Evolutionary conservation across 768 basidiomycete species (phyloP), one percentile per base, ranked within the genome.

Genomic region (Asterophora lycoperdoides): DNA sequence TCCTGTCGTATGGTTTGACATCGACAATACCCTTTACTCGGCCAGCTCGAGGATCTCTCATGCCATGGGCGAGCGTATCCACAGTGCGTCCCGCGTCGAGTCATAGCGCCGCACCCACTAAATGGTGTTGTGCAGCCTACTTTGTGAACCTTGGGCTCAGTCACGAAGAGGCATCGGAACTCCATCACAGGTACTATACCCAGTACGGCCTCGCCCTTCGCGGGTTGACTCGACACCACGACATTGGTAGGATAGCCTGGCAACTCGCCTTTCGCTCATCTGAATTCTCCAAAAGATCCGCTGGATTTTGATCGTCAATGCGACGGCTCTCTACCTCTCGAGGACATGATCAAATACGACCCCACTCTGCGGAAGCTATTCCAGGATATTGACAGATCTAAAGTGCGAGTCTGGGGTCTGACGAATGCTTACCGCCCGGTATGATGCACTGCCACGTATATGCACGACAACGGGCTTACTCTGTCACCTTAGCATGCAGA

Each of bases 21-120:
- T 93, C 50, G 91, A 93, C 66, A 92, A 93, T 58, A 91, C 89
- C 2, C 74, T 93, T 13, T 93, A 93, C 64, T 87, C 89, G 7
- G 80, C 86, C 0, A 83, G 77, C 56, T 72, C 81, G 15, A 81
- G 75, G 63, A 88, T 93, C 44, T 81, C 84, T 4, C 79, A 86
- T 53, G 83, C 78, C 14, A 92, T 93, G 91, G 83, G 84, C 10
- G 65, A 81, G 52, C 78, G 80, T 44, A 92, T 92, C 43, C 88
- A 90, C 58, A 80, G 90, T 84, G 56, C 29, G 32, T 38, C 7
- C 26, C 38, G 40, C 18, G 8, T 20, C 3, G 23, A 23, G 23
- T 13, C 6, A n/a, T 26, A 20, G 14, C 28, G 15, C n/a, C 34
- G 23, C 26, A 20, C 19, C 23, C 37, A 35, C 47, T 49, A 40